Evolutionary conservation across 2,329 filamentous ascomycete genomes (phyloP).

Genomic region (Emericellopsis atlantica): DNA sequence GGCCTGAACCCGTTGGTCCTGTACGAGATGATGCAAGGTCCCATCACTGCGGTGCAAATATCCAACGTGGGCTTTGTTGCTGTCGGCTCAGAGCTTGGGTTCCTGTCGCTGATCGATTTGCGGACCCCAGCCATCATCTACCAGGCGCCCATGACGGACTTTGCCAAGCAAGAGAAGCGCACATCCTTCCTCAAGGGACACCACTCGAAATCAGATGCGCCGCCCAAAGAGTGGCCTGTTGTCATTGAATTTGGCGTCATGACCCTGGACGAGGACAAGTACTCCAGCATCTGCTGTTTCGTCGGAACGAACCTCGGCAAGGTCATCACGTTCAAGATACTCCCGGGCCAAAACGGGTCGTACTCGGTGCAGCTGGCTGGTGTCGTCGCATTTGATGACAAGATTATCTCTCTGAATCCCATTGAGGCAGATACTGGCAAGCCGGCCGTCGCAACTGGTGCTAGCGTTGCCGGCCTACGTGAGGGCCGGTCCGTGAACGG

Average conservation of each 20-base stretch:
- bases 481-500: constrained; percentile 68
- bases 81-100: constrained; percentile 72
- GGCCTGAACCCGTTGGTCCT: constrained; percentile 70
- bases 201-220: constrained; percentile 16
- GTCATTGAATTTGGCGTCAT: constrained; percentile 84
- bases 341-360: constrained; percentile 55
- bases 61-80: constrained; percentile 92
- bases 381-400: constrained; percentile 51
- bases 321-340: constrained; percentile 78
- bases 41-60: constrained; percentile 66
- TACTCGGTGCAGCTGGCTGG: constrained; percentile 67
- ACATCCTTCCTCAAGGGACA: constrained; percentile 52
- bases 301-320: constrained; percentile 80
- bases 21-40: constrained; percentile 72
- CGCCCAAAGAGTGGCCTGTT: constrained; percentile 60
- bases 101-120: constrained; percentile 72
- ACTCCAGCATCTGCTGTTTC: constrained; percentile 87
- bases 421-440: constrained; percentile 69
- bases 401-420: constrained; percentile 64
- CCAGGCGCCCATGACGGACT: constrained; percentile 57
- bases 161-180: constrained; percentile 65
- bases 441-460: constrained; percentile 62
- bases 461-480: constrained; percentile 62
- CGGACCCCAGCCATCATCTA: constrained; percentile 79
- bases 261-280: constrained; percentile 86